Conservation (phyloP, 345 rosid genomes). For the Lepidium sativum region DNA sequence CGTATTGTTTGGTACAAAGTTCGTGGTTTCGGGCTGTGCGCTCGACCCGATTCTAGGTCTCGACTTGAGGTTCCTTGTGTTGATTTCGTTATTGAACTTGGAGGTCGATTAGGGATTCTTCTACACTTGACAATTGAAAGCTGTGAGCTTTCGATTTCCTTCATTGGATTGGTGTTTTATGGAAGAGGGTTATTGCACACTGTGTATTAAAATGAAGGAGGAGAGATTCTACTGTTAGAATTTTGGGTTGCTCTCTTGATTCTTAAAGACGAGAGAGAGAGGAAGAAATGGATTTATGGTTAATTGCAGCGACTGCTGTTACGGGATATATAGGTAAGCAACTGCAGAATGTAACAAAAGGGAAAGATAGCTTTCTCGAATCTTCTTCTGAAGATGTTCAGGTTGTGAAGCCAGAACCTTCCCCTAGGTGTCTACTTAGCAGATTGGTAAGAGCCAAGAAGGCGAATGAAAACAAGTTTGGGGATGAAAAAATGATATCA, state of each 20-base stretch:
- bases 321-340: conserved; percentile 59
- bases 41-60: not conserved
- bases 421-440: conserved; percentile 18
- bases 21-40: not conserved
- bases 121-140: not conserved
- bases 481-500: not conserved
- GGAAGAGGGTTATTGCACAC: not conserved
- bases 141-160: conserved; percentile 1
- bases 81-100: not conserved
- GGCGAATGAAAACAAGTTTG: conserved; percentile 3
- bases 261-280: not conserved
- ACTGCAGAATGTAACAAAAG: conserved; percentile 40
- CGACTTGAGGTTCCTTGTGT: not conserved
- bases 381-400: conserved; percentile 15
- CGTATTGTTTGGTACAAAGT: not conserved
- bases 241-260: conserved; percentile 10
- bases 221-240: not conserved
- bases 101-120: not conserved
- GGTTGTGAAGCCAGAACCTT: conserved; percentile 5
- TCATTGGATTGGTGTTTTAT: conserved; percentile 7
- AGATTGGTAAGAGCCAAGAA: not conserved
- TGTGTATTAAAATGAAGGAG: not conserved
- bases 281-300: conserved; percentile 62
- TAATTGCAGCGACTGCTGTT: conserved; percentile 73
- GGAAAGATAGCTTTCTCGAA: conserved; percentile 17